Evolutionary conservation across 805 yeast genomes (phyloP), one percentile per base, ranked within the genome.

Genomic region (Pichia thaimueangensis): DNA sequence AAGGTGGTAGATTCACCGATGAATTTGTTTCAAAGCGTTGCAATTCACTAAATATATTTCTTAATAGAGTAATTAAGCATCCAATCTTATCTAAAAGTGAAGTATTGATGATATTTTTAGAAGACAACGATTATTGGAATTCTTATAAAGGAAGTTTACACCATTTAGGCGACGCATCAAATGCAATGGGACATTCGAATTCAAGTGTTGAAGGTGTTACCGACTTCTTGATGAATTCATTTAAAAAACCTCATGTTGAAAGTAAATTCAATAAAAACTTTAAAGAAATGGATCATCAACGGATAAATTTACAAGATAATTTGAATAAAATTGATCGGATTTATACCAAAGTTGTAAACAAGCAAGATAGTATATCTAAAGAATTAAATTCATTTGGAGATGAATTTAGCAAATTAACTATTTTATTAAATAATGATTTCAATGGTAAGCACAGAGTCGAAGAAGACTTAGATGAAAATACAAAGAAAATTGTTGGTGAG

Each of bases 181-280:
- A 31, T 9, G 35, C 45, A 29, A 27, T 12, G 25, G n/a, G 31
- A 6, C 32, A 12, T 16, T 12, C 29, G 10, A 33, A 40, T 32
- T 20, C 43, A 27, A 59, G 73, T 62, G 33, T 70, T 54, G 98
- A 93, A 39, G 79, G 86, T 12, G 72, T 91, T n/a, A 80, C 95
- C 0, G 98, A 91, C 57, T 82, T 85, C 3, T 79, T 93, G 33
- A 84, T 91, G 82, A 91, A 91, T 57, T 95, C 95, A n/a, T 86
- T 91, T 56, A 82, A 91, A 43, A 81, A 86, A 37, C 80, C 82
- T 5, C 68, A 73, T 37, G 64, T 69, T 39, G 86, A 80, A 53
- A 61, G 67, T 21, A 52, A 47, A 37, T 74, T 74, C 51, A 78
- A 76, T 47, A 78, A 82, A 35, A 96, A 86, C 55, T 86, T 91